phyloP scores from a whole-genome alignment of 148 eudicot species.

The Vaccinium darrowii region DNA sequence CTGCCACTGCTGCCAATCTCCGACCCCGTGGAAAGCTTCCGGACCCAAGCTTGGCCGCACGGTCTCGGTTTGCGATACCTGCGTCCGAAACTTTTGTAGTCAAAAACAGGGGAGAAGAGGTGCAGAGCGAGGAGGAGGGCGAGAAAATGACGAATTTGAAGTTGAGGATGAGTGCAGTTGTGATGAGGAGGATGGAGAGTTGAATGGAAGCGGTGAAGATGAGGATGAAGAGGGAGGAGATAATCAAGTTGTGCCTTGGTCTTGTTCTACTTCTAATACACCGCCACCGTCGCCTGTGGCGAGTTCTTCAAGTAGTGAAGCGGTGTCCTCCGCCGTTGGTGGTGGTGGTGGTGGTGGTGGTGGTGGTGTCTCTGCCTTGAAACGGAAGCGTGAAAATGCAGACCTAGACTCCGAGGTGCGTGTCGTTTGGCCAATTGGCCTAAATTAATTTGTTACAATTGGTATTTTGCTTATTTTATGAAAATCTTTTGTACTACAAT shows the following conservation, averaged over 20 bases:
- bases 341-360: not conserved
- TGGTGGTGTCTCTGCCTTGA: not conserved
- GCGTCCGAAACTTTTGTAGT: not conserved
- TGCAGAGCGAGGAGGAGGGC: too few relatives aligned
- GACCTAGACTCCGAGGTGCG: not conserved
- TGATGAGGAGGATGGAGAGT: not conserved
- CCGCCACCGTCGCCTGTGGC: not conserved
- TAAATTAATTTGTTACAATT: too few relatives aligned
- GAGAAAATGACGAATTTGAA: not conserved
- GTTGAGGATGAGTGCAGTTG: not conserved
- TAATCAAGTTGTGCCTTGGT: slow-evolving; percentile 43
- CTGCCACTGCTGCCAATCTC: slow-evolving; percentile 40
- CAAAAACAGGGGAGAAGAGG: not conserved
- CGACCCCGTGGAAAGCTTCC: slow-evolving; percentile 49
- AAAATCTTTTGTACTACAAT: too few relatives aligned
- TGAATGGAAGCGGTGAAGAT: not conserved
- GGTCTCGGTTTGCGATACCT: slow-evolving; percentile 15
- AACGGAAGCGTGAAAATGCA: slow-evolving; percentile 18
- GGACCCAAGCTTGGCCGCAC: slow-evolving; percentile 27
- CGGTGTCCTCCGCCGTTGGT: not conserved
- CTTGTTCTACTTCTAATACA: not conserved
- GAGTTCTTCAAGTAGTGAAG: not conserved
- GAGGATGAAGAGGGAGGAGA: slow-evolving; percentile 28
- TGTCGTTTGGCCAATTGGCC: too few relatives aligned
- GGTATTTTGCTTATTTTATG: too few relatives aligned